Percentiles rank a stretch among this genome's conserved stretches.
phyloP scores from a whole-genome alignment of 257 asterid genomes.

The Nicotiana tabacum region DNA sequence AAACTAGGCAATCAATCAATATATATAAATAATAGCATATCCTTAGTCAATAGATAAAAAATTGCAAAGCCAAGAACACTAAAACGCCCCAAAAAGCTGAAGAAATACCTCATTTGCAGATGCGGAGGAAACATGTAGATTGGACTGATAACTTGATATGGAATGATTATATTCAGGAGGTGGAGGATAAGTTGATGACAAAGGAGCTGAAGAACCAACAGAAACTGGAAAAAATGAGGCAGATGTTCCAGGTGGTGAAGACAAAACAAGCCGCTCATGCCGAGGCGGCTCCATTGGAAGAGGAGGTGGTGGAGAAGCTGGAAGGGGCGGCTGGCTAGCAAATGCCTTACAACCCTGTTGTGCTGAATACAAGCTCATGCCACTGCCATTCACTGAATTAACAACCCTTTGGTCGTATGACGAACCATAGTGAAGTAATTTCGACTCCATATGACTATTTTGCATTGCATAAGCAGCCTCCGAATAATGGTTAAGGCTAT shows the following conservation, averaged over 20 bases:
- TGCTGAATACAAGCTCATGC: slow-evolving; percentile 9
- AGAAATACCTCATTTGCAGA: slow-evolving; percentile 42
- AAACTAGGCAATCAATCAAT: not conserved
- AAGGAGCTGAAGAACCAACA: slow-evolving; percentile 32
- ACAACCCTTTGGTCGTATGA: slow-evolving; percentile 14
- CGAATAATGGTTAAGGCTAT: slow-evolving; percentile 17
- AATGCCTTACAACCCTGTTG: slow-evolving; percentile 25
- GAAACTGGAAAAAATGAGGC: slow-evolving; percentile 41
- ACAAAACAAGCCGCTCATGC: slow-evolving; percentile 32
- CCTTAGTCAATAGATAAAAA: not conserved
- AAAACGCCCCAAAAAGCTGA: not conserved
- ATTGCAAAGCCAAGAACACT: not conserved
- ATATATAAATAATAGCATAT: not conserved
- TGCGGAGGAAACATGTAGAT: slow-evolving; percentile 32
- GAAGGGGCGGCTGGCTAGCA: slow-evolving; percentile 64
- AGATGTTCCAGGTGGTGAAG: slow-evolving; percentile 39
- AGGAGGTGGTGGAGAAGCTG: slow-evolving; percentile 70
- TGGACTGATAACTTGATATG: slow-evolving; percentile 26
- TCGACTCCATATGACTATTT: slow-evolving; percentile 27
- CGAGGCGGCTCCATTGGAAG: slow-evolving; percentile 49
- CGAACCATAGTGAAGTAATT: slow-evolving; percentile 22
- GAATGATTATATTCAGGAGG: slow-evolving; percentile 34
- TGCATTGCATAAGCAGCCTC: slow-evolving; percentile 24
- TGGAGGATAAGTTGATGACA: slow-evolving; percentile 35
- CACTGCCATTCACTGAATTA: slow-evolving; percentile 19